Base-by-base conservation (phyloP, 306 rosid species). In the Malus orientalis region DNA sequence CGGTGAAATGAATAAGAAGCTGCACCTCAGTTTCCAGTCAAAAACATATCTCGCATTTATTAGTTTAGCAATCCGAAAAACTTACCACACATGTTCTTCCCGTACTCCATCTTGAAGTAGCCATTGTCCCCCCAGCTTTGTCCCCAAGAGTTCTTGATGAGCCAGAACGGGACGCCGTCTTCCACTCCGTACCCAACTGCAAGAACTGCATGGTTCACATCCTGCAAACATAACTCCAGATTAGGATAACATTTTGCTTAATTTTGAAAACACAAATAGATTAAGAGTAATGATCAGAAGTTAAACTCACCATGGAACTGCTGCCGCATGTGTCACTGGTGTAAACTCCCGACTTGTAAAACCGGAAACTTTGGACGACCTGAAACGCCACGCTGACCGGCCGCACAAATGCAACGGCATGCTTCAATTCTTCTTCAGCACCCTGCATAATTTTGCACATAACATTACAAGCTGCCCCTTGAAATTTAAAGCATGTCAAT, bases 1-100 rank as follows among this genome's bases (percentile, higher is more conserved):
- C 7, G 61, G 66, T 51, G 38, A 23, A 29, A 57, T 79, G 29
- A 30, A 4, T 16, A 27, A 4, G 45, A 19, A 74, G 12, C 40
- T 12, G 27, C 51, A 77, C 12, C 3, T 61, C 20, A 61, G 16
- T 14, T 27, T 14, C 67, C 67, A 13, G 18, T 16, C 61, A 4
- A 5, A 33, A 61, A 69, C 25, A 8, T 30, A 1, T 1, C 55
- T 15, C 55, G 6, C 7, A 15, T 49, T 4, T 1, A 15, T 15
- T 15, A 40, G 13, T 13, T 40, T 69, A 30, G 33, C 5, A 30
- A 30, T 30, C 33, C 33, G 51, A 76, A 81, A 86, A 78, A 70
- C 97, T 87, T 83, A 95, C 99, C 99, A 11, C 99, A 95, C 96
- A 95, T 86, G 84, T 95, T 95, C 87, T 95, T 95, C 76, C 97